Evolutionary conservation across 805 yeast species (phyloP).

Genomic region (Candida pini): DNA sequence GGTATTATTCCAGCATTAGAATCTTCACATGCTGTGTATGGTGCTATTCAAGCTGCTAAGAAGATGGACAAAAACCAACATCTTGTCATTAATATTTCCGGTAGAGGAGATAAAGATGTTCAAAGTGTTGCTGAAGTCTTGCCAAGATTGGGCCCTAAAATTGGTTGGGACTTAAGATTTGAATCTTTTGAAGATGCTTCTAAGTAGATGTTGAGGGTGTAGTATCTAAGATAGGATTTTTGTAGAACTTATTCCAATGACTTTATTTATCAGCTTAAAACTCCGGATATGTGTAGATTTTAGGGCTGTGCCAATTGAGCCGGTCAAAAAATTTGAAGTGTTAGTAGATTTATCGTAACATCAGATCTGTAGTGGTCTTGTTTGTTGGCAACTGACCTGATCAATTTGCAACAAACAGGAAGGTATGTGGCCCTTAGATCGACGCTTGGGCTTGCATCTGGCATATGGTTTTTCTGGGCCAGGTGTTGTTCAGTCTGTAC

Average conservation of each 20-base stretch:
- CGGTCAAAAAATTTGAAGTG: too few relatives aligned
- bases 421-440: constrained; percentile 1
- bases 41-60: constrained; percentile 85
- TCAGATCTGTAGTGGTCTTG: too few relatives aligned
- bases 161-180: constrained; percentile 95
- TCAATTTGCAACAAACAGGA: too few relatives aligned
- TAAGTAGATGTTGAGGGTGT: constrained; percentile 9
- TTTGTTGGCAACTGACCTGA: too few relatives aligned
- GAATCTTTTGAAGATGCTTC: constrained; percentile 36
- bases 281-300: too few relatives aligned
- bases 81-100: constrained; percentile 84
- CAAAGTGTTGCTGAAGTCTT: constrained; percentile 94
- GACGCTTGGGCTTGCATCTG: constrained; percentile 30
- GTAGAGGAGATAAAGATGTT: constrained; percentile 99
- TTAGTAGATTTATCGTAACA: too few relatives aligned
- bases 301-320: too few relatives aligned
- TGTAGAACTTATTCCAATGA: too few relatives aligned
- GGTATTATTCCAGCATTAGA: constrained; percentile 99
- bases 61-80: constrained; percentile 73
- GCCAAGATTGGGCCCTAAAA: constrained; percentile 83
- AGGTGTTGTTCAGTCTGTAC: too few relatives aligned
- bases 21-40: constrained; percentile 93
- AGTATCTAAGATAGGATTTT: not conserved
- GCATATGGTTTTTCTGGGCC: constrained; percentile 40
- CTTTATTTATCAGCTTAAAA: too few relatives aligned